A percentile compares a stretch with the other conserved stretches of the same genome.
phyloP scores from a whole-genome alignment of 306 rosid species.

The Gastrolobium bilobum region DNA sequence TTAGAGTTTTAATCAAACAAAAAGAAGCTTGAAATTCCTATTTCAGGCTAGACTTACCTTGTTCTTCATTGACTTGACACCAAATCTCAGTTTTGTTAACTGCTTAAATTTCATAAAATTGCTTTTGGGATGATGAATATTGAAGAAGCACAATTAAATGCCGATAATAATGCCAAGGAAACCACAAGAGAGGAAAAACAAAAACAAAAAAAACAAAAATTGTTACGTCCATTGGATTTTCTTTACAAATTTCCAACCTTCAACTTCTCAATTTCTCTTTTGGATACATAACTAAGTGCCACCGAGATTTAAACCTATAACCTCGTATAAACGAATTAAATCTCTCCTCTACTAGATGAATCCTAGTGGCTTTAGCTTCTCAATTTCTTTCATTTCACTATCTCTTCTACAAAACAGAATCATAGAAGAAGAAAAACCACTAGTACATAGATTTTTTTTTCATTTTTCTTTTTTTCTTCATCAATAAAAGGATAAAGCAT shows the following conservation, averaged over 20 bases:
- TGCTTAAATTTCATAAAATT: neutral
- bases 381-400: constrained; percentile 48
- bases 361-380: neutral
- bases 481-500: constrained; percentile 24
- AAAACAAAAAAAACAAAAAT: constrained; percentile 28
- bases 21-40: neutral
- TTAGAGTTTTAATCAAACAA: neutral
- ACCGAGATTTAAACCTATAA: too few species aligned
- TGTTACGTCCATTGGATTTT: constrained; percentile 47
- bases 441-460: constrained; percentile 39
- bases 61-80: neutral
- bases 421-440: constrained; percentile 13
- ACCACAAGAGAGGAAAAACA: neutral
- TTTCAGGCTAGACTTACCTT: neutral
- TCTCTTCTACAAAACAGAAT: constrained; percentile 58
- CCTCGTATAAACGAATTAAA: too few species aligned
- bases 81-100: neutral
- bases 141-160: constrained; percentile 23
- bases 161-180: constrained; percentile 7
- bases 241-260: constrained; percentile 48
- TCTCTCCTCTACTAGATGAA: too few species aligned
- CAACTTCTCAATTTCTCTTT: constrained; percentile 31
- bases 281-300: too few species aligned
- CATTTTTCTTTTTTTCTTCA: constrained; percentile 25
- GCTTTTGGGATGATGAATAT: neutral